Base-by-base conservation (phyloP, 192 early-diverging fungal genomes). In the Bifiguratus adelaidae region DNA sequence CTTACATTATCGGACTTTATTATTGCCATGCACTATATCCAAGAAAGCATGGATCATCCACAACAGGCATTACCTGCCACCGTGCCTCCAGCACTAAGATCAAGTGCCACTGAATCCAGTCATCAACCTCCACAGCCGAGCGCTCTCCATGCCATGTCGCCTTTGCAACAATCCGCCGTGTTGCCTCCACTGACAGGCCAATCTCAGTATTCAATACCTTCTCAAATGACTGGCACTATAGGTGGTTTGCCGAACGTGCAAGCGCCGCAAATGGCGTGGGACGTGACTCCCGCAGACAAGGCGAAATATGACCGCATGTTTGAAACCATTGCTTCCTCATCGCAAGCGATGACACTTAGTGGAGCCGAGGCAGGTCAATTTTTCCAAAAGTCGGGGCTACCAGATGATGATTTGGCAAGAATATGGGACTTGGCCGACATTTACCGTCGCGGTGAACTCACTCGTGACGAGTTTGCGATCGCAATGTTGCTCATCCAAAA, bases 21-120 rank as follows among this genome's bases (percentile, higher is more conserved):
- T 34, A 78, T 89, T 42, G 90, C 89, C 29, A 95, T 97, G 91
- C 76, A 80, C 52, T 83, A 89, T 48, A 83, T 97, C 44, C 76
- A 83, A 13, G 74, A 80, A 44, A 63, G 83, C 16, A 90, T 89
- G 78, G 77, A 84, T 42, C 83, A 82, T 26, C 70, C 70, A 18
- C 61, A 77, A 24, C 53, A 66, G 30, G 63, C 68, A 22, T 64
- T 94, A n/a, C 94, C 94, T 11, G 36, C 67, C 4, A 46, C 61
- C 6, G 60, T 91, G n/a, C 87, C 94, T 11, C 58, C 73, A 9
- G 58, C 73, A n/a, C n/a, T n/a, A n/a, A n/a, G n/a, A n/a, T n/a
- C n/a, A n/a, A n/a, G n/a, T n/a, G n/a, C n/a, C n/a, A n/a, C n/a
- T n/a, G n/a, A n/a, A n/a, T n/a, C n/a, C n/a, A n/a, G n/a, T n/a